Evolutionary conservation across 257 asterid genomes (phyloP), one percentile per base, ranked within the genome.

Genomic region (Rubia yunnanensis): DNA sequence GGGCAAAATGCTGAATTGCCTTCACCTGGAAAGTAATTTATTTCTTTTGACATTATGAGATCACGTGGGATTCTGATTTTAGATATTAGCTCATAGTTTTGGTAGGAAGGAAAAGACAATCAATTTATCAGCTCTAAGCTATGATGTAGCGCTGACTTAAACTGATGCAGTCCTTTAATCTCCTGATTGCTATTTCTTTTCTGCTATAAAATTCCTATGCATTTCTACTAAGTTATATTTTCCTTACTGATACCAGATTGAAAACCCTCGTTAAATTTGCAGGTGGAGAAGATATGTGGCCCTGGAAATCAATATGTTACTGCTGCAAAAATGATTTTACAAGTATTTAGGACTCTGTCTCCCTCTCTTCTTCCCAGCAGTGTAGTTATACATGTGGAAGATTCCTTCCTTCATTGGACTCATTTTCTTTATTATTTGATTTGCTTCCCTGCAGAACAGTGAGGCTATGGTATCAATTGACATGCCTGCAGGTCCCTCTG

Each of bases 401-500:
- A 22, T 8, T 23, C 62, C 14, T 64, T 46, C 23, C 58, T 23
- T n/a, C 41, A n/a, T 50, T 24, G 32, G 68, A 62, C 49, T 61
- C 48, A 30, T 67, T 64, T 30, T 26, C 15, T 30, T 62, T 17
- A 44, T 44, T 36, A 4, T 36, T 70, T 27, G 11, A 8, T 54
- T 52, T 66, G 39, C 75, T 74, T 76, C 32, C 72, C 70, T 72
- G 71, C 84, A 92, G 99, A 92, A 89, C 76, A 92, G 99, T 67
- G 99, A 92, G 74, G 99, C 97, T 44, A 84, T 92, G 99, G 76
- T 89, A 72, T 89, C 96, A 62, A 89, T 92, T 76, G 99, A 92
- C 85, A 92, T 92, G 99, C 97, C 99, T 13, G 95, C 97, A 76
- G 99, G 99, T 76, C 99, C 99, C 67, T 92, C 99, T n/a, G 99